Evolutionary conservation across 345 rosid species (phyloP), one percentile per base, ranked within the genome.

Genomic region (Noccaea caerulescens): DNA sequence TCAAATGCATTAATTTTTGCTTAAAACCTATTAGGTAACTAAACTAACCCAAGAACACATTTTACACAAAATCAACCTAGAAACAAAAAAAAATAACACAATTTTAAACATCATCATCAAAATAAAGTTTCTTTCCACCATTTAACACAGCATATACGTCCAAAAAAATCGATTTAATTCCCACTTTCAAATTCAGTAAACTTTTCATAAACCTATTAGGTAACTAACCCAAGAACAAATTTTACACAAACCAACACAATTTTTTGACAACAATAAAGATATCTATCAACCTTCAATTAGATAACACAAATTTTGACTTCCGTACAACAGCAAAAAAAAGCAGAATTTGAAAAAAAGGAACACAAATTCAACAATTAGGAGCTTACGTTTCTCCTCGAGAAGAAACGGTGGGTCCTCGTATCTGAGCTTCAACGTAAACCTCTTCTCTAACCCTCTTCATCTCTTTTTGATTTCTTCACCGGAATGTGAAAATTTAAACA

Each of bases 391-490:
- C 98, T 54, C 89, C 97, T 18, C 88, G 80, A 63, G 96, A 84
- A 8, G 92, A 80, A 73, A 81, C 78, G 41, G 76, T 65, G 10
- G 95, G 96, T 67, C 86, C 81, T 79, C 90, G 86, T 54, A 81
- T 76, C 72, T 83, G 93, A 72, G 88, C 75, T 63, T 71, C 76
- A 80, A 81, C 86, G 73, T 77, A 84, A 67, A 80, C 89, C 44
- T 93, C 96, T 41, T 90, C 98, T 81, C 93, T 82, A 32, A 88
- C 83, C 78, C 98, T 85, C 89, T 90, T 88, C 97, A 90, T 90
- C 77, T 71, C 78, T 14, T 68, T 34, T 12, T 14, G 8, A 6
- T 20, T 34, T 11, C 3, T 16, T 1, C 70, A 65, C 63, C 77
- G 52, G 12, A 72, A 43, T 8, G 8, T 4, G 8, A 1, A 46